Conservation (phyloP, 2,329 filamentous ascomycete species). For the Scedosporium boydii region DNA sequence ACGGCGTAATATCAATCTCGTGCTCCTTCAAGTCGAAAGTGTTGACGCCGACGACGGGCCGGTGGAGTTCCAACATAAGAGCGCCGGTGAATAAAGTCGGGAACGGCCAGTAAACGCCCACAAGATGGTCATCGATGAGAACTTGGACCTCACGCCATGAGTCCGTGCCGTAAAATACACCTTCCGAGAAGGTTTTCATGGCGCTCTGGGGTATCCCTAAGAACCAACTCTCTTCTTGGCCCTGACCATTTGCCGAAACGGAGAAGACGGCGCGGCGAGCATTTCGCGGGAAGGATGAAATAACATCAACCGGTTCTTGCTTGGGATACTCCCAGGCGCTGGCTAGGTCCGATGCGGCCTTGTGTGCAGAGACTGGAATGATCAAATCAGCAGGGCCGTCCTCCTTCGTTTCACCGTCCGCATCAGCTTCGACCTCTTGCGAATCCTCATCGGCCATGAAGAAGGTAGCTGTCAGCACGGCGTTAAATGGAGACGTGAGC, state of each 20-base stretch:
- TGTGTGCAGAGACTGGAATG: conserved; percentile 53
- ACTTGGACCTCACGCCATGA: conserved; percentile 74
- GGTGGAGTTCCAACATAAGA: conserved; percentile 65
- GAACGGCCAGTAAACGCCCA: conserved; percentile 73
- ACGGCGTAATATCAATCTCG: conserved; percentile 75
- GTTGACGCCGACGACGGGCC: conserved; percentile 69
- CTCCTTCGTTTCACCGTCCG: conserved; percentile 2
- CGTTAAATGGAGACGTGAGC: conserved; percentile 67
- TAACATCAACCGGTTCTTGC: conserved; percentile 47
- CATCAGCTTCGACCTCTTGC: conserved; percentile 20
- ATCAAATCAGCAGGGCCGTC: conserved; percentile 49
- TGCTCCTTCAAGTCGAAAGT: conserved; percentile 71
- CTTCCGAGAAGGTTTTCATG: conserved; percentile 48
- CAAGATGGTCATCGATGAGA: conserved; percentile 60
- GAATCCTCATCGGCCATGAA: conserved; percentile 38
- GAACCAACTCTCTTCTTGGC: conserved; percentile 79
- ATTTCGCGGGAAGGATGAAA: conserved; percentile 53
- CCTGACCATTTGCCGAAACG: conserved; percentile 69
- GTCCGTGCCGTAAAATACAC: conserved; percentile 54
- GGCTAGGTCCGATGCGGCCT: conserved; percentile 36
- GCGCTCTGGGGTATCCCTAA: conserved; percentile 61
- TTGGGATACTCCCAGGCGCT: conserved; percentile 61
- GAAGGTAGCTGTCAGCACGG: conserved; percentile 65
- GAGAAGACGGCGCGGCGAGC: conserved; percentile 62
- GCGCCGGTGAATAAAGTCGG: conserved; percentile 77